These are phyloP conservation scores for Mucor piriformis DNA, from an alignment of 371 early-diverging fungal species.

Conservation along the genomic window DNA sequence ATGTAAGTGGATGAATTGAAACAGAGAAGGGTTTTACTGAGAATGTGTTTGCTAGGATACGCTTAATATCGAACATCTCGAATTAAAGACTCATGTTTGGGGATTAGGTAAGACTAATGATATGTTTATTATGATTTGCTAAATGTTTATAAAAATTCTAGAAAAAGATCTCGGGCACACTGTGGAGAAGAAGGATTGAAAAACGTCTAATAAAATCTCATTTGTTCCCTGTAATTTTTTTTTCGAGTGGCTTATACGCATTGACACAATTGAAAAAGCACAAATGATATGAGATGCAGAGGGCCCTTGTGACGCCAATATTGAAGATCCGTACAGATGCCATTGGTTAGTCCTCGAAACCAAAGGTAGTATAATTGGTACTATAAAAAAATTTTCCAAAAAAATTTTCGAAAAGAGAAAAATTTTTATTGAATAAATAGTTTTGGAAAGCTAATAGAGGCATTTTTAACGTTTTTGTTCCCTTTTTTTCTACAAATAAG, in stretches of 20 bases:
- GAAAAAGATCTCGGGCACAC: constrained; percentile 19
- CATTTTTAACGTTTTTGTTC: constrained; percentile 19
- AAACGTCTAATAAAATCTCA: neutral
- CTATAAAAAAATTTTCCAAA: constrained; percentile 10
- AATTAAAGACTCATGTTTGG: constrained; percentile 78
- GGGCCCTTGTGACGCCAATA: neutral
- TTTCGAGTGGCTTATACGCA: constrained; percentile 5
- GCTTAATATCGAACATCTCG: constrained; percentile 73
- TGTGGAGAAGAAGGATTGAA: constrained; percentile 2
- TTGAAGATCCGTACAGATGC: neutral
- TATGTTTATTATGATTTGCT: neutral
- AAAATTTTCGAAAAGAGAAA: constrained; percentile 14
- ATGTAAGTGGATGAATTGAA: constrained; percentile 33
- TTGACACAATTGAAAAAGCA: neutral
- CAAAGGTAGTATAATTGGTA: constrained; percentile 9
- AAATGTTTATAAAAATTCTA: neutral
- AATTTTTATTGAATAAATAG: constrained; percentile 15
- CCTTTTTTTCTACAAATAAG: constrained; percentile 11
- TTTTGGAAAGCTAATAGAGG: neutral
- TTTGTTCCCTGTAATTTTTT: neutral
- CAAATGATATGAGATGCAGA: neutral
- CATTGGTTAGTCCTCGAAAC: constrained; percentile 7
- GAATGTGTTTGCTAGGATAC: constrained; percentile 50
- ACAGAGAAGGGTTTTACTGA: no score
- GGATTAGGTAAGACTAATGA: constrained; percentile 64